These are phyloP conservation scores for Suillus alpinus DNA, from an alignment of 768 basidiomycete genomes.

Conservation along the genomic window DNA sequence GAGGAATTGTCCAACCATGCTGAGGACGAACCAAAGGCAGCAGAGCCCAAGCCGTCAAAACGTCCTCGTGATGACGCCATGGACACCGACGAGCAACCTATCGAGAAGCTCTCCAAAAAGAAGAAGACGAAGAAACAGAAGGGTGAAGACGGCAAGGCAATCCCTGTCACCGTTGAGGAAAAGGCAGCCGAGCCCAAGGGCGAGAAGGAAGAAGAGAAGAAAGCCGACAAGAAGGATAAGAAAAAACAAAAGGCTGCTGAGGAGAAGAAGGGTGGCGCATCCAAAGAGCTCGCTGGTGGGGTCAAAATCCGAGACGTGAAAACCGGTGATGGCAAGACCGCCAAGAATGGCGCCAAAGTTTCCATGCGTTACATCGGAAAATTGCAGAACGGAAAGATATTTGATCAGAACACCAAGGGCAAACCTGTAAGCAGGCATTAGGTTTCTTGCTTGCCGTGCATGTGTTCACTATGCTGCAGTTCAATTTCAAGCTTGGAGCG, in stretches of 20 bases:
- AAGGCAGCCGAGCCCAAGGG: constrained; percentile 27
- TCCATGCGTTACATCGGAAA: constrained; percentile 94
- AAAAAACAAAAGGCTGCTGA: constrained; percentile 27
- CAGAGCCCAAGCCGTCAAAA: constrained; percentile 53
- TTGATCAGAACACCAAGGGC: constrained; percentile 82
- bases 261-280: constrained; percentile 23
- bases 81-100: constrained; percentile 36
- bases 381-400: constrained; percentile 68
- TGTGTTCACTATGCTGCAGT: constrained; percentile 36
- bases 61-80: constrained; percentile 64
- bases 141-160: constrained; percentile 49
- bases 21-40: neutral
- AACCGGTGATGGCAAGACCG: constrained; percentile 77
- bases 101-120: constrained; percentile 46
- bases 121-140: constrained; percentile 76
- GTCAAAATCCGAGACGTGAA: constrained; percentile 76
- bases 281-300: constrained; percentile 56
- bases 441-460: neutral
- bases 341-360: constrained; percentile 82
- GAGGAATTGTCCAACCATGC: constrained; percentile 56
- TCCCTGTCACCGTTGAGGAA: constrained; percentile 23
- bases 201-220: constrained; percentile 32
- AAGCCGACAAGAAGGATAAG: constrained; percentile 33
- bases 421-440: constrained; percentile 62
- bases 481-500: constrained; percentile 75